Conservation (phyloP, 2,329 filamentous ascomycete species). For the Xylaria hypoxylon region DNA sequence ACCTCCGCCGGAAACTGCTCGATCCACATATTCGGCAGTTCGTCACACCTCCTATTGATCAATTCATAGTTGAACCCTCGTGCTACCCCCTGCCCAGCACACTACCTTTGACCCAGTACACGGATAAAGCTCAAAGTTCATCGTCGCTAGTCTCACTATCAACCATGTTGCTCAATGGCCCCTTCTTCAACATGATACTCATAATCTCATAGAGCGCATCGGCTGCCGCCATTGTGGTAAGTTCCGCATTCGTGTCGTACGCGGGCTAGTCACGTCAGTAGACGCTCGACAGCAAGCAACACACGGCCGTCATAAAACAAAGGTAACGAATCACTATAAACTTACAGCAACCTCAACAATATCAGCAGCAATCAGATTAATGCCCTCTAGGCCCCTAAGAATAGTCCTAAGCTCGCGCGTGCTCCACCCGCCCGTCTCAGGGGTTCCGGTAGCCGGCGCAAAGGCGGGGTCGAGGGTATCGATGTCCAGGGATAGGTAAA, state of each 20-base stretch:
- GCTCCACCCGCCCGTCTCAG: conserved; percentile 81
- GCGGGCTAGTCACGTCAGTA: conserved; percentile 56
- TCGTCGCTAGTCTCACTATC: conserved; percentile 13
- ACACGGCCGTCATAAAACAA: neutral
- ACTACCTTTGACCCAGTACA: too few species aligned
- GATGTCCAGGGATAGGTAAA: conserved; percentile 88
- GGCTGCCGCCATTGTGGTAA: conserved; percentile 69
- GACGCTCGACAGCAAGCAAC: neutral
- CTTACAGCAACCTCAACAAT: conserved; percentile 76
- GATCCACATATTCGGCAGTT: neutral
- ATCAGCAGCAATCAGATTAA: conserved; percentile 77
- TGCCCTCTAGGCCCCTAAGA: conserved; percentile 73
- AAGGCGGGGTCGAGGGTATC: conserved; percentile 89
- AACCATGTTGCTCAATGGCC: conserved; percentile 62
- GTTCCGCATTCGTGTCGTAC: conserved; percentile 73
- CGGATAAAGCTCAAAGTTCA: conserved; percentile 39
- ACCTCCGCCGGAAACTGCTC: neutral
- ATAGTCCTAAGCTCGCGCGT: conserved; percentile 80
- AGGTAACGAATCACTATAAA: conserved; percentile 12
- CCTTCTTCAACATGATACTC: conserved; percentile 79
- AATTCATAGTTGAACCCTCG: neutral
- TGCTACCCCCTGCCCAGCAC: neutral
- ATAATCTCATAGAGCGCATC: conserved; percentile 76
- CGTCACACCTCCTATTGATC: neutral
- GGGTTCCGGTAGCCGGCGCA: conserved; percentile 79